A percentile compares a stretch with the other conserved stretches of the same genome.
Conservation (phyloP, 2,329 filamentous ascomycete genomes). For the Raffaelea arxii region DNA sequence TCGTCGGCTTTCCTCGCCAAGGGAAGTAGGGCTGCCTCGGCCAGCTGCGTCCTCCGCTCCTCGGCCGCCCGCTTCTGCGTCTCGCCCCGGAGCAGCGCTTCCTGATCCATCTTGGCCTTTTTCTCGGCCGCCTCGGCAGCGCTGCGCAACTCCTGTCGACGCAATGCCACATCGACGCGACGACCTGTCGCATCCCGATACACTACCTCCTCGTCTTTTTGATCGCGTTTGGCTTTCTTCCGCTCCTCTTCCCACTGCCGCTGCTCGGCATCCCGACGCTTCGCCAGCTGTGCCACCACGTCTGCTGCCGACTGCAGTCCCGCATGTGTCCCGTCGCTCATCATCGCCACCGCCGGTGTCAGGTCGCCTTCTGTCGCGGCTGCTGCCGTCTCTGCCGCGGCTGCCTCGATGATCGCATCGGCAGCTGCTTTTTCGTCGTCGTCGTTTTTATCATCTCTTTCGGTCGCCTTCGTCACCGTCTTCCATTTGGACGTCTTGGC, state of each 20-base stretch:
- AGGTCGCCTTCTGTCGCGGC: conserved; percentile 38
- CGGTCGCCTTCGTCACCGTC: conserved; percentile 38
- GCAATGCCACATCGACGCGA: conserved; percentile 89
- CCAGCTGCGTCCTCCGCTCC: conserved; percentile 54
- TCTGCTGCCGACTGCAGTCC: conserved; percentile 78
- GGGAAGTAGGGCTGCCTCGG: conserved; percentile 74
- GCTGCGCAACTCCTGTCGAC: conserved; percentile 73
- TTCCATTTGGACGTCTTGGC: conserved; percentile 78
- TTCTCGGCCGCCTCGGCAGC: conserved; percentile 57
- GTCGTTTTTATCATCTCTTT: conserved; percentile 8
- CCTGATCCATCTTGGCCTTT: conserved; percentile 54
- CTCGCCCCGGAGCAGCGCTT: conserved; percentile 71
- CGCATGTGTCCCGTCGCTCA: conserved; percentile 81
- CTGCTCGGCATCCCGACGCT: conserved; percentile 33
- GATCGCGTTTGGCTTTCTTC: no score
- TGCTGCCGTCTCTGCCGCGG: conserved; percentile 56
- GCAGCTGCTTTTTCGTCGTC: conserved; percentile 48
- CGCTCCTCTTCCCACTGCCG: conserved; percentile 21
- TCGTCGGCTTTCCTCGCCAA: conserved; percentile 79
- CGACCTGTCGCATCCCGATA: conserved; percentile 91
- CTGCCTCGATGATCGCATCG: conserved; percentile 67
- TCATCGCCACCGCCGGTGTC: conserved; percentile 47
- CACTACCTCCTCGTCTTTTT: conserved; percentile 59
- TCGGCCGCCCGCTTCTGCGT: conserved; percentile 66
- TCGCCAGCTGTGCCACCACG: conserved; percentile 59